Base-by-base conservation (phyloP, 352 stramenopile species). In the Pythium coloratum region DNA sequence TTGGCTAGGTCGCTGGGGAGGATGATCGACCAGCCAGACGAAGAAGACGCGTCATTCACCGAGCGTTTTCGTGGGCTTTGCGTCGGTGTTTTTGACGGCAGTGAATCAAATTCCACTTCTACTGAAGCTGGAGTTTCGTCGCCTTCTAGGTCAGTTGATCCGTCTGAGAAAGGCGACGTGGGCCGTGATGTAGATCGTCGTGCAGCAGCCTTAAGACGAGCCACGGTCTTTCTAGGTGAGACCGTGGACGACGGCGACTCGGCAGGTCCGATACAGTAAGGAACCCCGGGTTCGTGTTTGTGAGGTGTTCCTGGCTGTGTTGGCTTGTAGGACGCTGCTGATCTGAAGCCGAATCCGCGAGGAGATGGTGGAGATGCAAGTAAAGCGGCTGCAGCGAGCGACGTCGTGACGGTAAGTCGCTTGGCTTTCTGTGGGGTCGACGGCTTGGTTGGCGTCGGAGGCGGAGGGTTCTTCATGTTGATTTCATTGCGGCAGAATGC, bases 181-280 rank as follows among this genome's bases (percentile, higher is more conserved):
- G 10, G 47, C 6, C 24, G 20, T 18, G 47, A 34, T 6, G 47
- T 18, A 3, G 47, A 30, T 20, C 33, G 2, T 28, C 51, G 16
- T 44, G 44, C 30, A 3, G 51, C 51, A 6, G 46, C 70, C 56
- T 77, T 79, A 30, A 84, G 66, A 1, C 76, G 40, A 49, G 57
- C 55, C n/a, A 82, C 64, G 12, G 60, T 59, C 59, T 82, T 88
- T 3, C 80, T 59, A 7, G 80, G 82, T 2, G 78, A 88, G 1
- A 59, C 42, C 0, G 55, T 58, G 28, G 46, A 9, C 44, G 67
- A 67, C 13, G 72, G 5, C 16, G 42, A 7, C 47, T 55, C 47
- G 6, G 24, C 8, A 30, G 47, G 47, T 33, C 20, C 47, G 47
- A 55, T 77, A 40, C 78, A 82, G 47, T 70, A 87, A 10, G 75